Percentiles rank a stretch among this genome's conserved stretches.
Conservation (phyloP, 768 basidiomycete species). For the Favolaschia claudopus region DNA sequence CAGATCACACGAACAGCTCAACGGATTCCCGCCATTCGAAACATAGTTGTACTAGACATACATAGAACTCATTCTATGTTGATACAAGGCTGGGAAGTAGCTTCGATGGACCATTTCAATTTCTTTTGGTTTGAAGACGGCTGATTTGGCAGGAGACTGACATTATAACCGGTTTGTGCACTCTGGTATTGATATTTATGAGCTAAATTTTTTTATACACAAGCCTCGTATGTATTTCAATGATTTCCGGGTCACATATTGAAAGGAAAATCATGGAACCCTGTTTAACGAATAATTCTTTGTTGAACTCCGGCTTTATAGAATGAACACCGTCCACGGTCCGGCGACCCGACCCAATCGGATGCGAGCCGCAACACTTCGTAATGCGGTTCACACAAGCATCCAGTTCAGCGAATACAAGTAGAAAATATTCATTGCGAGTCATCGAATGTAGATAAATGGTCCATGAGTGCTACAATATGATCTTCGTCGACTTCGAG, state of each 20-base stretch:
- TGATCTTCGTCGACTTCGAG: neutral
- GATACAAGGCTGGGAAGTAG: no score
- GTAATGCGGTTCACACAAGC: neutral
- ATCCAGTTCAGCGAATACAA: neutral
- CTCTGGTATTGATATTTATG: neutral
- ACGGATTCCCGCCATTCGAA: neutral
- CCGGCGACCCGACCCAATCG: neutral
- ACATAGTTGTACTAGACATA: neutral
- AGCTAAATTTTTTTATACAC: neutral
- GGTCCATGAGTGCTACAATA: neutral
- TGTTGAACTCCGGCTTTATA: neutral
- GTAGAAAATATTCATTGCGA: neutral
- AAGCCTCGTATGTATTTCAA: neutral
- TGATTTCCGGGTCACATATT: neutral
- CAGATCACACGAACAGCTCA: neutral
- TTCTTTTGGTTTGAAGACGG: no score
- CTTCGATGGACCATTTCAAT: no score
- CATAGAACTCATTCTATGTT: neutral
- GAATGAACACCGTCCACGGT: neutral
- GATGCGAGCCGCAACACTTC: neutral
- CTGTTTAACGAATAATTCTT: neutral
- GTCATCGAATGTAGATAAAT: neutral
- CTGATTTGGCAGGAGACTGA: neutral
- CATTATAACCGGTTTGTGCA: neutral
- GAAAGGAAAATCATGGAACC: neutral